Base-by-base conservation (phyloP, 345 rosid species). In the Noccaea caerulescens region DNA sequence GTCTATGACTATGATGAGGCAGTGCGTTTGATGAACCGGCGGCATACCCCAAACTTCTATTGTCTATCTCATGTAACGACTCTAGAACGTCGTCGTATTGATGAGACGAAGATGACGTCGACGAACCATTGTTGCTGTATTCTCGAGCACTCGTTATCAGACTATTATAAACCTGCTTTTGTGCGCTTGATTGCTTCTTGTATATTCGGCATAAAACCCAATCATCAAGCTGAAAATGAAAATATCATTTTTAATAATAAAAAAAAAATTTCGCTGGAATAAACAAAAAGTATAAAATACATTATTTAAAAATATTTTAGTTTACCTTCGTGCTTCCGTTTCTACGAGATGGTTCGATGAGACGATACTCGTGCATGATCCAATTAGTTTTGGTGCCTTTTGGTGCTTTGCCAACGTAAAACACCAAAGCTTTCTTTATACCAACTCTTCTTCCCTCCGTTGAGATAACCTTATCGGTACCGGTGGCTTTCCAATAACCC, bases 291-390 rank as follows among this genome's bases (percentile, higher is more conserved):
- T 8, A 54, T 25, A 64, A 64, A 27, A 20, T 20, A 20, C 23
- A 20, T 20, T 20, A 20, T 20, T 20, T 20, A 20, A 20, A 20
- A 20, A 27, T 3, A 27, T 27, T 27, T 27, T 2, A 27, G 6
- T 20, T 27, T 75, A 92, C 96, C 91, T 71, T 90, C 38, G 93
- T 14, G 84, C 93, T 87, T 53, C 97, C 93, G 42, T 41, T 68
- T 67, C 82, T 84, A 16, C 88, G 84, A 54, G 84, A 65, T 23
- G 77, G 41, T 16, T 86, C 96, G n/a, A 87, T 3, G 55, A 94
- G 87, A 51, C 99, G 91, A 67, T 89, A 94, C 70, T 94, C 99
- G 51, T 94, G 99, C 99, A 94, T 91, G 63, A 94, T 94, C 99
- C 99, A 94, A 82, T 91, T 94, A 8, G 99, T 94, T 79, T 94